Percentiles rank a stretch among this genome's conserved stretches.
These are phyloP conservation scores for Scheffersomyces cryptocercus DNA, from an alignment of 1,139 yeast genomes.

Conservation along the genomic window DNA sequence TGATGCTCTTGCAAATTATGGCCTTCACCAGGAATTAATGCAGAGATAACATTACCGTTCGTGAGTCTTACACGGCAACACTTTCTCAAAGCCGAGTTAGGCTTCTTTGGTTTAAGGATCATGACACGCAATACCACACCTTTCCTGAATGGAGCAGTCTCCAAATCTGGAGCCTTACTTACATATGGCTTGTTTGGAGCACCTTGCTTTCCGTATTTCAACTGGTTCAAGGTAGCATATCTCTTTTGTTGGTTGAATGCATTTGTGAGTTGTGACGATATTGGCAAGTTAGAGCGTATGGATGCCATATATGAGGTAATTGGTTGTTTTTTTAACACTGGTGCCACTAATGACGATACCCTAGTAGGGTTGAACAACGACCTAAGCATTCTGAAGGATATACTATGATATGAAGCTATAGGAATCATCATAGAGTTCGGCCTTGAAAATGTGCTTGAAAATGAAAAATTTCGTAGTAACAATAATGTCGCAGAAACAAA, in stretches of 20 bases:
- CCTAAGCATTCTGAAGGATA: slow-evolving; percentile 11
- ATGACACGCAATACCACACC: slow-evolving; percentile 95
- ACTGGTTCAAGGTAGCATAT: slow-evolving; percentile 72
- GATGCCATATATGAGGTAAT: slow-evolving; percentile 10
- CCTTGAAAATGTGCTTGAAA: background rate
- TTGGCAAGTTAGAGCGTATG: slow-evolving; percentile 9
- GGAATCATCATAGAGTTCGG: background rate
- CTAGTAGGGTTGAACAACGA: slow-evolving; percentile 10
- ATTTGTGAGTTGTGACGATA: slow-evolving; percentile 14
- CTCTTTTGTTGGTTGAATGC: slow-evolving; percentile 35
- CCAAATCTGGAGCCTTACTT: slow-evolving; percentile 78
- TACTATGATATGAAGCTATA: background rate
- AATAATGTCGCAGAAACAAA: background rate
- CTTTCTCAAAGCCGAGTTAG: slow-evolving; percentile 96
- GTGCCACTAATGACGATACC: slow-evolving; percentile 2
- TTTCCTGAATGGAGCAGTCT: slow-evolving; percentile 78
- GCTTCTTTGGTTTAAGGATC: slow-evolving; percentile 96
- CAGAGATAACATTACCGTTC: slow-evolving; percentile 85
- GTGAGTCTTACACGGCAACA: slow-evolving; percentile 93
- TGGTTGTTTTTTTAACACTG: slow-evolving; percentile 3
- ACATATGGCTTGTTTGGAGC: slow-evolving; percentile 48
- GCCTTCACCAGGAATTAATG: slow-evolving; percentile 98
- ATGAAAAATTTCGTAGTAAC: background rate
- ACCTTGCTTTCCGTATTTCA: slow-evolving; percentile 63
- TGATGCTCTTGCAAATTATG: slow-evolving; percentile 98